Evolutionary conservation across 2,329 filamentous ascomycete species (phyloP), one percentile per base, ranked within the genome.

Genomic region (Exophiala viscosa): DNA sequence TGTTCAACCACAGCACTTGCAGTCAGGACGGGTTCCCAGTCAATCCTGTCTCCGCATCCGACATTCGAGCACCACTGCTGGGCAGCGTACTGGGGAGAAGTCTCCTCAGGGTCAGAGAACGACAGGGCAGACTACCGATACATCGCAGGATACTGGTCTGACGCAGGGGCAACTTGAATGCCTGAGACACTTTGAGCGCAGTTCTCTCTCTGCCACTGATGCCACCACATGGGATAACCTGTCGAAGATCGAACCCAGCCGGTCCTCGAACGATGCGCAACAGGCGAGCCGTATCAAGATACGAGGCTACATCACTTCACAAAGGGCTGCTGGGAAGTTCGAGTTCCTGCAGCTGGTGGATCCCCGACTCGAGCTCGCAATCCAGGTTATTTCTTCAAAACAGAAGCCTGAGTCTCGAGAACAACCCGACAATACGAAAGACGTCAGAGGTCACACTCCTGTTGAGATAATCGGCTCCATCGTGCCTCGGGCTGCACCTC

Each of bases 331-430:
- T 15, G 57, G 45, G 34, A 45, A 48, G 31, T 54, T 60, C 38
- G 46, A 58, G 15, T 63, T 62, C 42, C 15, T 58, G 10, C 53
- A 54, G 38, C 47, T 57, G 8, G 57, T 61, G 44, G 49, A 55
- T 48, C n/a, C 53, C 49, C 18, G 43, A 44, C 28, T 61, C 31
- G 47, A 54, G 20, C 45, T 46, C 34, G 47, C 53, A 10, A 42
- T 61, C 9, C 61, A 69, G 57, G 63, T 64, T 17, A 48, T 62
- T 15, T 34, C 53, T 11, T 42, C 55, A 9, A 57, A 15, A 32
- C 41, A 17, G 33, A 13, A 39, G 23, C 47, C 45, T 14, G 46
- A 23, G 15, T 38, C 11, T 13, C 17, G 38, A 11, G 49, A 49
- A 14, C 20, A 45, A 1, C 7, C 14, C 31, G 43, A 43, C 5